Base-by-base conservation (phyloP, 1,284 basidiomycete genomes). In the Trametes sp. region DNA sequence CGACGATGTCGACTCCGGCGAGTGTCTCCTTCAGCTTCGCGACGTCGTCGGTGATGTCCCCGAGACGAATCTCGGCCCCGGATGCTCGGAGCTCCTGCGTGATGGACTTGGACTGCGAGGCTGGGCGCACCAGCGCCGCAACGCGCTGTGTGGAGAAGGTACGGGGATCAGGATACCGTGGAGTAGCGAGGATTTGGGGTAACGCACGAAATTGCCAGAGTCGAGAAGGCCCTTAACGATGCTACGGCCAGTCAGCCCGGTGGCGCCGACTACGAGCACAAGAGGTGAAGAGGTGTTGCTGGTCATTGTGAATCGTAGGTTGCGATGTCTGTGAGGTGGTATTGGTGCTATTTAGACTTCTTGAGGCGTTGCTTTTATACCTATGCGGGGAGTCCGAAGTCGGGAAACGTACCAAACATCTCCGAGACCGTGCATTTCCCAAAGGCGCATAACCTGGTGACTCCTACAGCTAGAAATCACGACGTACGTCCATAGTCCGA, bases 181-280 rank as follows among this genome's bases (percentile, higher is more conserved):
- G n/a, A 28, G 31, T 13, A 42, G 21, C 2, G 10, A 33, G 21
- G 44, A 26, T 13, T 9, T 29, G 16, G 19, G 5, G 41, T 19
- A n/a, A 68, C 70, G 23, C 49, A 71, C 68, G 49, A 68, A 70
- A 13, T 59, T 46, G 1, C 64, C 63, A 26, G 61, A 52, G 6
- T 54, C 56, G 21, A 68, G 26, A 1, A 72, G 66, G 1, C 54
- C 70, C 0, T 64, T 46, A 14, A 66, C 53, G 50, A 71, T 65
- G n/a, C 45, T 42, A 9, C 38, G 11, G 1, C 69, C 71, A 11
- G 71, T 71, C 23, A 28, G 38, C 9, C 71, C 71, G n/a, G 69
- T 66, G 3, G 62, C 67, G 6, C 70, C 70, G 14, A 71, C 44
- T 26, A 72, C 59, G 57, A 71, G 61, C 2, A 72, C 71, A 29